Evolutionary conservation across 768 basidiomycete species (phyloP).

Genomic region (Tylopilus rubrobrunneus): DNA sequence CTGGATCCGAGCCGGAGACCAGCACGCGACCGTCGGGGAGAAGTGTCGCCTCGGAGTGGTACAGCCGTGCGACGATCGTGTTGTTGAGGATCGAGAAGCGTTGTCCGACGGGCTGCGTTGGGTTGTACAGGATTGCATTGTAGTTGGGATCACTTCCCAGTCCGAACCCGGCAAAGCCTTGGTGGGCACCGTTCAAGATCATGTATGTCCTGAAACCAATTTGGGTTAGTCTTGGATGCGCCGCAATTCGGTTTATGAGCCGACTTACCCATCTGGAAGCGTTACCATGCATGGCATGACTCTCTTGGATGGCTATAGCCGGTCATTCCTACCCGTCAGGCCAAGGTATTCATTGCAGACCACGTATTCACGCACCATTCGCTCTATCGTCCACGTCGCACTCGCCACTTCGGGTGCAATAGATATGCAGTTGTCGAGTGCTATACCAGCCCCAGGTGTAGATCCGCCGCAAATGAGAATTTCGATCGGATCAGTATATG

Average conservation of each 20-base stretch:
- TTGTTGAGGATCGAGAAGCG: conserved; percentile 63
- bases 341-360: too few relatives aligned
- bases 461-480: too few relatives aligned
- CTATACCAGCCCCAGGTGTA: too few relatives aligned
- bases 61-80: conserved; percentile 72
- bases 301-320: conserved; percentile 56
- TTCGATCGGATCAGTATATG: too few relatives aligned
- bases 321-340: too few relatives aligned
- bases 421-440: too few relatives aligned
- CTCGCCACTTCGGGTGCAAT: too few relatives aligned
- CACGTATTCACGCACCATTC: too few relatives aligned
- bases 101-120: conserved; percentile 50
- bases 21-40: conserved; percentile 73
- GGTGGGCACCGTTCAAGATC: conserved; percentile 70
- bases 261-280: conserved; percentile 43
- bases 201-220: conserved; percentile 54
- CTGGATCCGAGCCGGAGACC: conserved; percentile 73
- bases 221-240: not conserved
- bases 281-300: conserved; percentile 76
- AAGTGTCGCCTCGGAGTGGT: conserved; percentile 74
- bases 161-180: conserved; percentile 73
- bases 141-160: conserved; percentile 62
- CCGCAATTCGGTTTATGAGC: too few relatives aligned
- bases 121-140: conserved; percentile 67
- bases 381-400: too few relatives aligned